Evolutionary conservation across 2,329 filamentous ascomycete species (phyloP).

Genomic region (Zalaria sp.): DNA sequence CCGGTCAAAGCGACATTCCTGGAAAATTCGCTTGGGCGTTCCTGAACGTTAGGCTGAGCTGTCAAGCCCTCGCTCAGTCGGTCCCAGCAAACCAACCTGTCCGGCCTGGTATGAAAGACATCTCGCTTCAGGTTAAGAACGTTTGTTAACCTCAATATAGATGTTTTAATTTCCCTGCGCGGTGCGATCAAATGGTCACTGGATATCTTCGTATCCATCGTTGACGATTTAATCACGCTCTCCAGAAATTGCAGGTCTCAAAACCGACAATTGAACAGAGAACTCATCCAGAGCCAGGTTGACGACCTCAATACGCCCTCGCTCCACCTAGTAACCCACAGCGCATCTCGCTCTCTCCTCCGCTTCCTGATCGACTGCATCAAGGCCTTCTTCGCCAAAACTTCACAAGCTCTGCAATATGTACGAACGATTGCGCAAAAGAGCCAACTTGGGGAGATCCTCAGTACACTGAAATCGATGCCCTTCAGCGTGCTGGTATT

Average conservation of each 20-base stretch:
- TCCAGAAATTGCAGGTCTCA: neutral
- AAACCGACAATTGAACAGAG: neutral
- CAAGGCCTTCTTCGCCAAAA: conserved; percentile 11
- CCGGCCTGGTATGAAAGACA: conserved; percentile 5
- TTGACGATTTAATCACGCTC: conserved; percentile 35
- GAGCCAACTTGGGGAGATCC: conserved; percentile 17
- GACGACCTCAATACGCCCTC: conserved; percentile 10
- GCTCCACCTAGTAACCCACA: conserved; percentile 50
- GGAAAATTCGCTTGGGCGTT: conserved; percentile 64
- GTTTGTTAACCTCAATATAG: no score
- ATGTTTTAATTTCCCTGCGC: conserved; percentile 41
- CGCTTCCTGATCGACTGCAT: conserved; percentile 54
- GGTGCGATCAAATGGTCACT: conserved; percentile 69
- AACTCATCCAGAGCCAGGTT: conserved; percentile 3
- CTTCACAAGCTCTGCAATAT: neutral
- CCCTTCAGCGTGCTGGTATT: conserved; percentile 32
- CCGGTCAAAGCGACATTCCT: conserved; percentile 45
- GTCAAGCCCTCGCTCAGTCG: conserved; percentile 12
- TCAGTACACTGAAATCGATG: conserved; percentile 27
- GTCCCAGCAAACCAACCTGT: conserved; percentile 9
- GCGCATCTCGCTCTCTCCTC: conserved; percentile 59
- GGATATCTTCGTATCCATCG: conserved; percentile 44
- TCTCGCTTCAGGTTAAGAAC: no score
- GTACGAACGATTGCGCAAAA: conserved; percentile 1
- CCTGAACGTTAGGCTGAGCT: conserved; percentile 57